Conservation (phyloP, 2,329 filamentous ascomycete species). For the Colletotrichum sp. region DNA sequence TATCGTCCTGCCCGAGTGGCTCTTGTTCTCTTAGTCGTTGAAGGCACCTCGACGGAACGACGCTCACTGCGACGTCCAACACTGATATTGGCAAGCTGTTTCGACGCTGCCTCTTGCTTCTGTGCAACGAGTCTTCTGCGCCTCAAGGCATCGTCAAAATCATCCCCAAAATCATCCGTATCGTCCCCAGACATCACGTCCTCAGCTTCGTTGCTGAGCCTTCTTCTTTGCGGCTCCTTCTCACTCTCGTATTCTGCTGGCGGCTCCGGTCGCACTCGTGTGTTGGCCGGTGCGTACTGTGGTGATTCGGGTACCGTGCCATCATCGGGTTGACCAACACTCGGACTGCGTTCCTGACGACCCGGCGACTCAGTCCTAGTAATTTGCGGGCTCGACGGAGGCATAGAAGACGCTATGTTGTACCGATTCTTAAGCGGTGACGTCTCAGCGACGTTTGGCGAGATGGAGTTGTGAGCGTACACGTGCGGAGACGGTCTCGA, state of each 20-base stretch:
- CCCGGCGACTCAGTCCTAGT: conserved; percentile 12
- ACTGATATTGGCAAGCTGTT: conserved; percentile 46
- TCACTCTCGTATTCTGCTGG: conserved; percentile 50
- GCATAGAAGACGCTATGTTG: conserved; percentile 50
- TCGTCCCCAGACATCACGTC: conserved; percentile 36
- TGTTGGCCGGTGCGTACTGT: background rate
- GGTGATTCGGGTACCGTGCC: conserved; percentile 43
- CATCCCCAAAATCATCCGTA: conserved; percentile 39
- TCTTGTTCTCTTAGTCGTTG: background rate
- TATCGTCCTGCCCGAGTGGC: background rate
- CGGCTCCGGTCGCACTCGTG: conserved; percentile 28
- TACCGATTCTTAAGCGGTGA: conserved; percentile 58
- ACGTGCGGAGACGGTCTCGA: conserved; percentile 60
- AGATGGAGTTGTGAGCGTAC: conserved; percentile 47
- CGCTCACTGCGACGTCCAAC: conserved; percentile 24
- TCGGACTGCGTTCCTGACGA: conserved; percentile 29
- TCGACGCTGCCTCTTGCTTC: conserved; percentile 43
- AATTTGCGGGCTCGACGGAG: conserved; percentile 45
- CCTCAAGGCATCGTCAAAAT: conserved; percentile 34
- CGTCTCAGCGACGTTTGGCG: conserved; percentile 47
- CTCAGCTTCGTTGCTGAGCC: conserved; percentile 28
- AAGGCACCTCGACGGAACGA: background rate
- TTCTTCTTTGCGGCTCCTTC: conserved; percentile 50
- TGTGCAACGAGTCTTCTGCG: conserved; percentile 40
- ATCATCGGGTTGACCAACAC: conserved; percentile 27